Conservation (phyloP, 1,284 basidiomycete species). For the Malassezia brasiliensis region DNA sequence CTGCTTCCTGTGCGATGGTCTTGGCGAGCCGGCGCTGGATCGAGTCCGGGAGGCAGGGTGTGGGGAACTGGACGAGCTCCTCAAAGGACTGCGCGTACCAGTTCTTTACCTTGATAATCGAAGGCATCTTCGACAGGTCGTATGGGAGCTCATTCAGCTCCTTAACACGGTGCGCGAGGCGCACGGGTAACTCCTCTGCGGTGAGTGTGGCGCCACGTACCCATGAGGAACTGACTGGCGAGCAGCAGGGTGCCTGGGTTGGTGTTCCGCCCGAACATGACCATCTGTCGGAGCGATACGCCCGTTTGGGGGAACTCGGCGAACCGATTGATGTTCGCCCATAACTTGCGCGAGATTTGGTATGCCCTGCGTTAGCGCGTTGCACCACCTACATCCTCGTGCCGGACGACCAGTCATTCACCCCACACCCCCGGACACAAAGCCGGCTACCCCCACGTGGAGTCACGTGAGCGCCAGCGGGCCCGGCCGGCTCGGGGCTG, state of each 20-base stretch:
- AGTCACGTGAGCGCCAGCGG: constrained; percentile 19
- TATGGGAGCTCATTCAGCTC: constrained; percentile 92
- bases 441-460: constrained; percentile 11
- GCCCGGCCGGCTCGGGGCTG: constrained; percentile 13
- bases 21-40: constrained; percentile 33
- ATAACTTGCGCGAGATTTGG: constrained; percentile 38
- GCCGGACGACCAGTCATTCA: background rate
- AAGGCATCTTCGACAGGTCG: constrained; percentile 79
- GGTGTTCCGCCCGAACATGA: constrained; percentile 44
- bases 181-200: constrained; percentile 82
- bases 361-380: constrained; percentile 24
- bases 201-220: constrained; percentile 6
- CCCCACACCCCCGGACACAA: background rate
- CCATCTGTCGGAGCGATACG: constrained; percentile 48
- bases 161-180: constrained; percentile 88
- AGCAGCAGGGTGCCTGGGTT: constrained; percentile 45
- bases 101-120: constrained; percentile 88
- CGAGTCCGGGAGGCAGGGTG: constrained; percentile 34
- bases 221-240: constrained; percentile 37
- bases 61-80: constrained; percentile 45
- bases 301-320: constrained; percentile 46
- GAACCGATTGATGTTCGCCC: constrained; percentile 43
- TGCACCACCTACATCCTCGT: constrained; percentile 10
- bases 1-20: background rate
- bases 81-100: constrained; percentile 99